Evolutionary conservation across 169 alveolate genomes (phyloP).

Genomic region (Plasmodium knowlesi): DNA sequence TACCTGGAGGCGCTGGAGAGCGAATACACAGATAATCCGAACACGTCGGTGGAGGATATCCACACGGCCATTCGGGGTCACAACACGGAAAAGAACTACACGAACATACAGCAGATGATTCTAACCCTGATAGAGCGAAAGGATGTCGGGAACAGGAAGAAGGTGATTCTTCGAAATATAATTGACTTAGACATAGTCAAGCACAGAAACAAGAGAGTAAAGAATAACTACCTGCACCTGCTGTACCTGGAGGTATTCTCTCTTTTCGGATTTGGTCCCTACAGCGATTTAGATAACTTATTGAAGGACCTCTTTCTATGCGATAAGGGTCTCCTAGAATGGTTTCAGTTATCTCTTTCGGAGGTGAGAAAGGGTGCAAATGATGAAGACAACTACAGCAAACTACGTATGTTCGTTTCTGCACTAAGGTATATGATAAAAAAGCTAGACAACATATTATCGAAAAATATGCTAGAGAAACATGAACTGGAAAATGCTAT

Average conservation of each 20-base stretch:
- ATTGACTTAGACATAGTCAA: slow-evolving; percentile 28
- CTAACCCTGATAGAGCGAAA: not conserved
- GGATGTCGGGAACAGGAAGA: slow-evolving; percentile 6
- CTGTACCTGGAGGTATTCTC: slow-evolving; percentile 46
- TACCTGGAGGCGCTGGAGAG: slow-evolving; percentile 27
- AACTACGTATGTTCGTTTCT: slow-evolving; percentile 5
- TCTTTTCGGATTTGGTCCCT: slow-evolving; percentile 36
- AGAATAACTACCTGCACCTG: slow-evolving; percentile 25
- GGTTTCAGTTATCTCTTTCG: slow-evolving; percentile 1
- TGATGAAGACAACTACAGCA: not conserved
- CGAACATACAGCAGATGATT: slow-evolving; percentile 28
- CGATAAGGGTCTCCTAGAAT: slow-evolving; percentile 39
- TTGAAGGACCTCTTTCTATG: slow-evolving; percentile 36
- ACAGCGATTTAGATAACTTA: slow-evolving; percentile 26
- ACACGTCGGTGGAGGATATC: slow-evolving; percentile 12
- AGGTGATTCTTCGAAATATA: not conserved
- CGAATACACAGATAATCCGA: not conserved
- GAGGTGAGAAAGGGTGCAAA: not conserved
- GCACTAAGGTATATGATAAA: slow-evolving; percentile 33
- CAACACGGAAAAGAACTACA: slow-evolving; percentile 3
- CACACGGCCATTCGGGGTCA: not conserved
- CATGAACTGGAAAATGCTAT: not conserved
- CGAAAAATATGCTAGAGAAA: not conserved
- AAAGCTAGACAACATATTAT: not conserved
- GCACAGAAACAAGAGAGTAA: not conserved